These are phyloP conservation scores for Gossypium rotundifolium DNA, from an alignment of 345 rosid genomes.

Conservation along the genomic window DNA sequence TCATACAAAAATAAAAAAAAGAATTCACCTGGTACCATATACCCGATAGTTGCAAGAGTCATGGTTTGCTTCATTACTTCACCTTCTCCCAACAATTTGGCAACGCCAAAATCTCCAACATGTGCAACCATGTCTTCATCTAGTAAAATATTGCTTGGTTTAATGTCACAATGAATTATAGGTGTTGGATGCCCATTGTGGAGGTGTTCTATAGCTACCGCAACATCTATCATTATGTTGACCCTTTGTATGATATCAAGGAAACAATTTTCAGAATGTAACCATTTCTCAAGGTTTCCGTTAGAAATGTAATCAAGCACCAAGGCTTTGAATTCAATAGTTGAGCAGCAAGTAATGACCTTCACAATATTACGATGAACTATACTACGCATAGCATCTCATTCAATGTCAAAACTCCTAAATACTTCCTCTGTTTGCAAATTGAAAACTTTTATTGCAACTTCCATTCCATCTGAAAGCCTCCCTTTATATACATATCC, in stretches of 20 bases:
- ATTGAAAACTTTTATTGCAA: constrained; percentile 2
- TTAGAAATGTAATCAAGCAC: constrained; percentile 18
- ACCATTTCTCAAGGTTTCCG: constrained; percentile 14
- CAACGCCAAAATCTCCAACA: constrained; percentile 7
- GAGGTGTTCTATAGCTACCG: constrained; percentile 11
- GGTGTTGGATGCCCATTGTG: background rate
- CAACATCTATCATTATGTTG: constrained; percentile 14
- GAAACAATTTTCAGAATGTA: background rate
- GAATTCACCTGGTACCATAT: constrained; percentile 17
- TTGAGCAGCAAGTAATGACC: constrained; percentile 17
- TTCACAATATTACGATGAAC: constrained; percentile 22
- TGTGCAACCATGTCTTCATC: constrained; percentile 8
- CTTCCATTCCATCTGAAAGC: background rate
- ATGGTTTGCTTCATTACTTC: background rate
- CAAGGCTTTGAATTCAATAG: constrained; percentile 1
- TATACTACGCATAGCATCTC: constrained; percentile 5
- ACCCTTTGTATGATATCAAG: constrained; percentile 6
- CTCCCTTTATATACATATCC: background rate
- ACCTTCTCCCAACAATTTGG: constrained; percentile 5
- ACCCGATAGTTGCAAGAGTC: constrained; percentile 6
- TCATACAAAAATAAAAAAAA: background rate
- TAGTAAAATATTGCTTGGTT: constrained; percentile 11
- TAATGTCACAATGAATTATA: constrained; percentile 9
- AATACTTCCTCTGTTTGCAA: background rate
- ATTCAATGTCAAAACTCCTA: constrained; percentile 5